Base-by-base conservation (phyloP, 257 asterid genomes). In the Anisodus tanguticus region DNA sequence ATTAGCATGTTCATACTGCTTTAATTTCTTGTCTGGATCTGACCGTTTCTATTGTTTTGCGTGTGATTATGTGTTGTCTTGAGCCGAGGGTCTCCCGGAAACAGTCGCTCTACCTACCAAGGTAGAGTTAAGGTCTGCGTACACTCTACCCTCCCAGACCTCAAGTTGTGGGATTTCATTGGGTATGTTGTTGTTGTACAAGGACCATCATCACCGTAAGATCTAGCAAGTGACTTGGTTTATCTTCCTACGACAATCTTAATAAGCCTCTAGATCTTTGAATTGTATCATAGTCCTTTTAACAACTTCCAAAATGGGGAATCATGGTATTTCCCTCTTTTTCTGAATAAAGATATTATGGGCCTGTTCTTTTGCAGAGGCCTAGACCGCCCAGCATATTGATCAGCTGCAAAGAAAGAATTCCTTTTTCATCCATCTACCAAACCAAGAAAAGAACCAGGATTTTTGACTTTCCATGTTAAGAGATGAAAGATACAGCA, bases 291-390 rank as follows among this genome's bases (percentile, higher is more conserved):
- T 15, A 43, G 79, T 69, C 31, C 11, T 8, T 4, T 43, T n/a
- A 71, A 45, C 79, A 71, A 71, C 58, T 45, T 45, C 79, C 9
- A 45, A 17, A 43, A 71, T 45, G 37, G 17, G 39, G 35, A 71
- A 43, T 71, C 79, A 71, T 3, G 9, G 57, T 43, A 9, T 16
- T 69, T 39, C 53, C 31, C 15, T 39, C 3, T n/a, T n/a, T n/a
- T n/a, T n/a, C n/a, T n/a, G n/a, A 16, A 3, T 11, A 39, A 69
- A 17, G 11, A 69, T 69, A 16, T 41, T 16, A 69, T 39, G 9
- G 78, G 54, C 54, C 5, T 69, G 78, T 16, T 16, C 78, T n/a
- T n/a, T n/a, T 39, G 78, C 78, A 69, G 78, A 69, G 54, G 26
- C 54, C 35, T 41, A 11, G 8, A 69, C n/a, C n/a, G n/a, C 54